Conservation (phyloP, 2,329 filamentous ascomycete genomes). For the Botrytis elliptica region DNA sequence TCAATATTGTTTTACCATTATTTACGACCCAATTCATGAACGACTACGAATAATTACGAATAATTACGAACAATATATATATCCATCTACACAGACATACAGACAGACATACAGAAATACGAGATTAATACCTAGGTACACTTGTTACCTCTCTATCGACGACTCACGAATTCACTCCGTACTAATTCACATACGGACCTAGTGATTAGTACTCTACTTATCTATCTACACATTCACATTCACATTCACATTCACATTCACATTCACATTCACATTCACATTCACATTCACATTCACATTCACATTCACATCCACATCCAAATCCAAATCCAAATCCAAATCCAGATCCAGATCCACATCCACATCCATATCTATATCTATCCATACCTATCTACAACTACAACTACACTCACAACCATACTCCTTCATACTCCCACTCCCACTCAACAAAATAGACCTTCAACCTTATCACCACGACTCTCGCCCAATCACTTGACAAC, state of each 20-base stretch:
- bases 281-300: too few relatives aligned
- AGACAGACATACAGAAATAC: neutral
- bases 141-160: neutral
- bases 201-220: neutral
- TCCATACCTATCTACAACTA: neutral
- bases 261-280: too few relatives aligned
- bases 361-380: neutral
- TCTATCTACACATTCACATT: neutral
- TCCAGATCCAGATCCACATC: neutral
- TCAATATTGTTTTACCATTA: neutral
- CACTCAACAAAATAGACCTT: neutral
- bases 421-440: neutral
- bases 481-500: neutral
- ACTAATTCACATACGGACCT: neutral
- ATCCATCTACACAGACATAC: too few relatives aligned
- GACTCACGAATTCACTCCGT: neutral
- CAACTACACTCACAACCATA: neutral
- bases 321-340: neutral
- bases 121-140: neutral
- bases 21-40: neutral
- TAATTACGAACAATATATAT: neutral
- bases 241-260: too few relatives aligned
- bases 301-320: too few relatives aligned
- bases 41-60: neutral
- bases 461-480: neutral